Evolutionary conservation across 768 basidiomycete species (phyloP), one percentile per base, ranked within the genome.

Genomic region (Serendipita sp.): DNA sequence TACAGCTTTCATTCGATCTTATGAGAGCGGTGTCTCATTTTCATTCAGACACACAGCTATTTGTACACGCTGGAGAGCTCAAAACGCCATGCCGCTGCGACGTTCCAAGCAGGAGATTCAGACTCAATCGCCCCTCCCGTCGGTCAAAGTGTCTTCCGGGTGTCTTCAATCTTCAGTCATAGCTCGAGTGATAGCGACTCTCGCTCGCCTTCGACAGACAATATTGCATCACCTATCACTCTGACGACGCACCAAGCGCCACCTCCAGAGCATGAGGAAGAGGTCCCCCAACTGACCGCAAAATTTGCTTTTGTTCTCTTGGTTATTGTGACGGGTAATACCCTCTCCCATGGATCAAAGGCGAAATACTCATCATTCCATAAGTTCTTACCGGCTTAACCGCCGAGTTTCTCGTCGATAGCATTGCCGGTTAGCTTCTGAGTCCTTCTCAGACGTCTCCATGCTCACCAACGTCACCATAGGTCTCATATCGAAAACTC

Each of bases 351-450:
- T n/a, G 5, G 1, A 23, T n/a, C 10, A 27, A 37, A n/a, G 10
- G 23, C 23, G 23, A 4, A n/a, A 60, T 33, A 29, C 55, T 60
- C 27, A 60, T 60, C 27, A 31, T 60, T n/a, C 16, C 18, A 10
- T 34, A 11, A 60, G 55, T 60, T 34, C 69, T 78, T 2, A 75
- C 76, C 18, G 78, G 76, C 66, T 65, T 78, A 55, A 77, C 77
- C 1, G 75, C 77, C 2, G 77, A 78, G 53, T 70, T 73, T 65
- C 71, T 78, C 33, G 75, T 79, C 44, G 69, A 69, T 23, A 77
- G 77, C 2, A 69, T 78, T n/a, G 71, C 76, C 50, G 77, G 76
- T 6, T 68, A 78, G 31, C 69, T 76, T 4, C 8, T 36, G 5
- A 31, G 8, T 31, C 2, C 6, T 50, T 8, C 48, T 50, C n/a